Evolutionary conservation across 2,329 filamentous ascomycete species (phyloP), one percentile per base, ranked within the genome.

Genomic region (Nemania abortiva): DNA sequence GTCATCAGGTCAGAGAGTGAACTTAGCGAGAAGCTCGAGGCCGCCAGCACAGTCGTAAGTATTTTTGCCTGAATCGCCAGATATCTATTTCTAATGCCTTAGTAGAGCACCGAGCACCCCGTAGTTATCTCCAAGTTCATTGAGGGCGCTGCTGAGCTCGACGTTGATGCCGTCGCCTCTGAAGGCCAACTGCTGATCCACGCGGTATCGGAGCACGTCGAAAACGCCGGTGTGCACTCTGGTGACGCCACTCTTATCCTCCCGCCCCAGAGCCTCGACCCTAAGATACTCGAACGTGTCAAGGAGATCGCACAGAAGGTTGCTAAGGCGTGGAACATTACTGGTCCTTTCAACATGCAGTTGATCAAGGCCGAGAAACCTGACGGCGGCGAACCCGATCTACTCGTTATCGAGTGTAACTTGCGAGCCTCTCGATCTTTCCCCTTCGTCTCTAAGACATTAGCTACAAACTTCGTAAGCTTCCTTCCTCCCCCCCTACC

Each of bases 301-400:
- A 98, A 98, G 89, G 93, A 93, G 75, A 98, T 99, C 76, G 95
- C 96, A 18, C 83, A 95, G 82, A 98, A 97, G 88, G 95, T 99
- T 61, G 96, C 96, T 74, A 92, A 96, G 83, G 96, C 96, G 56
- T 98, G 95, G 94, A 94, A 88, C 78, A 98, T 98, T 81, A 98
- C 94, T 22, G 96, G 96, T 64, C 96, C 96, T 68, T 99, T 98
- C 90, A 99, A 99, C 88, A 98, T 99, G 95, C 96, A 99, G 81
- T 97, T 99, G 83, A 98, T 99, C 88, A 97, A 97, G 85, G 94
- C 92, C 42, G 87, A 93, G 13, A 86, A 92, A 77, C 89, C 91
- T 37, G 90, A 93, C 68, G 92, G 92, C 66, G 91, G 91, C 65
- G 88, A 91, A 78, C 89, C 92, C 39, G 86, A 88, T 31, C 89